A percentile compares a stretch with the other conserved stretches of the same genome.
Conservation (phyloP, 1,284 basidiomycete species). For the Irpex rosettiformis region DNA sequence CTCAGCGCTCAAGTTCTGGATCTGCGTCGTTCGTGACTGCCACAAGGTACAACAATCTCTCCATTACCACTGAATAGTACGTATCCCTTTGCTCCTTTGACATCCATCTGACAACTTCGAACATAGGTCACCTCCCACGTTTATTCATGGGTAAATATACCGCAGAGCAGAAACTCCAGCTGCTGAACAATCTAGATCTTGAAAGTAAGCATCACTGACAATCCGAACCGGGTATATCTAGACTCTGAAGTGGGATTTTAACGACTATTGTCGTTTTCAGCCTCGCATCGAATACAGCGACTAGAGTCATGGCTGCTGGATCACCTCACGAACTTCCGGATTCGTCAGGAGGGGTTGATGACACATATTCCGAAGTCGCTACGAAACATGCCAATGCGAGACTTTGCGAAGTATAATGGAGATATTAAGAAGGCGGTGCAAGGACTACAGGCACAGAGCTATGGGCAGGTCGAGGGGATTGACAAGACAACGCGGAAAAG, state of each 20-base stretch:
- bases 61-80: no score
- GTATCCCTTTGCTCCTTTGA: no score
- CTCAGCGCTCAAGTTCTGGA: no score
- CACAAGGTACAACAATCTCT: no score
- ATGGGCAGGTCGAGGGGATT: slow-evolving; percentile 47
- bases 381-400: slow-evolving; percentile 65
- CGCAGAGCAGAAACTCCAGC: slow-evolving; percentile 66
- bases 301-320: slow-evolving; percentile 71
- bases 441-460: slow-evolving; percentile 54
- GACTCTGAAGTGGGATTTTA: no score
- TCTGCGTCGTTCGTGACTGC: no score
- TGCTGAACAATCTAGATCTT: slow-evolving; percentile 72
- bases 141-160: slow-evolving; percentile 33
- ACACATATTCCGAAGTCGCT: slow-evolving; percentile 73
- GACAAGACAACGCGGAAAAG: slow-evolving; percentile 67
- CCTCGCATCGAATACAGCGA: slow-evolving; percentile 65
- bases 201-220: slow-evolving; percentile 59
- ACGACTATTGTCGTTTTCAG: slow-evolving; percentile 33
- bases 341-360: slow-evolving; percentile 69
- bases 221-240: no score
- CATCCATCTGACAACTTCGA: background rate
- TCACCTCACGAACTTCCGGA: slow-evolving; percentile 64
- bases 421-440: slow-evolving; percentile 65
- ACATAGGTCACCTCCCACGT: background rate
- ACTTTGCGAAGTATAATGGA: slow-evolving; percentile 76